Conservation (phyloP, 306 rosid genomes). For the Calophaca sinica region DNA sequence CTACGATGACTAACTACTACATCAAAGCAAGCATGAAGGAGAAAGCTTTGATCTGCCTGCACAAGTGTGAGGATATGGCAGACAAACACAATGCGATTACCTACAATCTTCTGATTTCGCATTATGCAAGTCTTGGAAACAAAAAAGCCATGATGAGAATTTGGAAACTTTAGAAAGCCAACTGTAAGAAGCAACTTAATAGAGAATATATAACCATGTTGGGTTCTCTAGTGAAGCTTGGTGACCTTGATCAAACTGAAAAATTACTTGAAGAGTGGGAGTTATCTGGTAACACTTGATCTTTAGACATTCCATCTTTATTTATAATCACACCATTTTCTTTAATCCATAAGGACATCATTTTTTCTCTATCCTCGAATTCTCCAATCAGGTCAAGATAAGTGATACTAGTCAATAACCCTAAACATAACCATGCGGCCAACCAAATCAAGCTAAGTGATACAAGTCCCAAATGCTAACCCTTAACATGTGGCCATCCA, state of each 20-base stretch:
- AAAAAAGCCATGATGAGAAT: constrained; percentile 63
- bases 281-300: constrained; percentile 59
- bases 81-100: constrained; percentile 49
- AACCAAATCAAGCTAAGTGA: too few species aligned
- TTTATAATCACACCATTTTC: too few species aligned
- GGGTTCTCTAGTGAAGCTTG: constrained; percentile 69
- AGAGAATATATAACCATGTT: constrained; percentile 72
- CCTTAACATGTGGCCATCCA: too few species aligned
- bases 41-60: constrained; percentile 59
- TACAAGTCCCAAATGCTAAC: too few species aligned
- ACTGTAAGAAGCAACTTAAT: constrained; percentile 67
- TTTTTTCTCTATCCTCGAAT: too few species aligned
- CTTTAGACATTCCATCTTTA: too few species aligned
- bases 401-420: too few species aligned
- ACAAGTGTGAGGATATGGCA: constrained; percentile 67
- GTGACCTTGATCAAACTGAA: constrained; percentile 62
- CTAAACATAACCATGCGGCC: too few species aligned
- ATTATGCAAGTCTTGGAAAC: constrained; percentile 58
- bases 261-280: constrained; percentile 69
- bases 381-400: too few species aligned
- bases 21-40: constrained; percentile 62
- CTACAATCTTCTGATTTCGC: constrained; percentile 67
- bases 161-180: constrained; percentile 64
- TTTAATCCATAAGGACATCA: too few species aligned
- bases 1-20: constrained; percentile 66